Conservation (phyloP, 208 protist genomes). For the Endotrypanum monterogeii region DNA sequence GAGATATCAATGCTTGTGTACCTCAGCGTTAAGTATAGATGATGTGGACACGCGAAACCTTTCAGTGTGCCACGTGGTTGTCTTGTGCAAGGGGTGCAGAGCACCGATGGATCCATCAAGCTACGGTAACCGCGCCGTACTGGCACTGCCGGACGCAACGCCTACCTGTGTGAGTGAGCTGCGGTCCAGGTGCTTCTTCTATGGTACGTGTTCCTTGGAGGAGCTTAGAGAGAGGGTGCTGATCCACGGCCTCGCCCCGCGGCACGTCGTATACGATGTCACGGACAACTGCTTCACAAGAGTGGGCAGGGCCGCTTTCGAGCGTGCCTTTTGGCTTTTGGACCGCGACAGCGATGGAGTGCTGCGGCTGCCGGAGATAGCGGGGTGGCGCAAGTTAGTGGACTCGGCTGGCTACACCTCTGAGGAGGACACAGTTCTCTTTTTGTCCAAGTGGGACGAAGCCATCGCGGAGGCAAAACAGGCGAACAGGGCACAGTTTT, state of each 20-base stretch:
- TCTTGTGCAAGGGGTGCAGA: slow-evolving; percentile 64
- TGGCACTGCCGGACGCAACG: slow-evolving; percentile 57
- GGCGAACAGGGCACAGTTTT: slow-evolving; percentile 33
- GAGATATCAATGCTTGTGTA: slow-evolving; percentile 67
- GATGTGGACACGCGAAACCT: slow-evolving; percentile 60
- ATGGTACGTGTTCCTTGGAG: slow-evolving; percentile 44
- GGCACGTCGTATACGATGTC: slow-evolving; percentile 80
- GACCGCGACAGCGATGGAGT: slow-evolving; percentile 76
- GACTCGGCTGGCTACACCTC: slow-evolving; percentile 35
- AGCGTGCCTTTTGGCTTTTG: slow-evolving; percentile 84
- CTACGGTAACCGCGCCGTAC: slow-evolving; percentile 56
- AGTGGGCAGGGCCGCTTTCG: slow-evolving; percentile 52
- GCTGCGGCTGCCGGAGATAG: slow-evolving; percentile 62
- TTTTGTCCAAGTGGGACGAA: slow-evolving; percentile 31
- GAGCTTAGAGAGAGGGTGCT: slow-evolving; percentile 42
- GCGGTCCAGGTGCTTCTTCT: slow-evolving; percentile 61
- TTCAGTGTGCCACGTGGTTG: slow-evolving; percentile 56
- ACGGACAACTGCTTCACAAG: slow-evolving; percentile 48
- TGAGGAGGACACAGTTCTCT: slow-evolving; percentile 35
- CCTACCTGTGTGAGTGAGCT: slow-evolving; percentile 42
- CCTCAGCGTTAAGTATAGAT: slow-evolving; percentile 48
- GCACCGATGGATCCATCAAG: slow-evolving; percentile 23
- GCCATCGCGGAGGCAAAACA: slow-evolving; percentile 23
- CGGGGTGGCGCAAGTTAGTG: slow-evolving; percentile 62
- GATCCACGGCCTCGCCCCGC: slow-evolving; percentile 53